phyloP scores from a whole-genome alignment of 331 rosid species.

The Malus hybrid region DNA sequence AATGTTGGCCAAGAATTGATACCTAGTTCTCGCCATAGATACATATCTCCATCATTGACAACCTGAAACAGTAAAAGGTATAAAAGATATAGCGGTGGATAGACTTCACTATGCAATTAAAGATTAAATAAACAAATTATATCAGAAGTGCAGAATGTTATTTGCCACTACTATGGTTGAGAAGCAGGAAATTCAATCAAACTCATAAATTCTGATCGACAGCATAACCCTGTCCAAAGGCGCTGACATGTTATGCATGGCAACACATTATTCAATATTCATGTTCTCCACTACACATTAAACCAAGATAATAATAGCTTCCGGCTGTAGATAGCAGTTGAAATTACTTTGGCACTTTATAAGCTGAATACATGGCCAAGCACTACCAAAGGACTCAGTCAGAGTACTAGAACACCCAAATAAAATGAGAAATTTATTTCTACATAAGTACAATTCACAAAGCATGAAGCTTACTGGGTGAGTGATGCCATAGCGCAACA shows the following conservation, averaged over 20 bases:
- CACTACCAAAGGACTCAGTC: neutral
- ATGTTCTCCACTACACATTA: too few relatives aligned
- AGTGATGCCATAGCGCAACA: constrained; percentile 80
- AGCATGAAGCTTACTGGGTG: constrained; percentile 69
- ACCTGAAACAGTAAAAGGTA: constrained; percentile 41
- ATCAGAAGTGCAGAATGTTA: too few relatives aligned
- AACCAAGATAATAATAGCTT: too few relatives aligned
- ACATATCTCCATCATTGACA: constrained; percentile 96
- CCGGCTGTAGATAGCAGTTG: neutral
- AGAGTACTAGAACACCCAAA: neutral
- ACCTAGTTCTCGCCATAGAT: constrained; percentile 84
- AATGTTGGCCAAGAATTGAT: constrained; percentile 97
- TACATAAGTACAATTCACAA: neutral
- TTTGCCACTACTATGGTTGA: too few relatives aligned
- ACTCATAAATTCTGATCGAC: too few relatives aligned
- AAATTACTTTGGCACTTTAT: neutral
- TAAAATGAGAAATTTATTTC: neutral
- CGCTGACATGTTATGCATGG: too few relatives aligned
- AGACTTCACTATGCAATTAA: neutral
- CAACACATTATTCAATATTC: too few relatives aligned
- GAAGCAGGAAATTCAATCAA: too few relatives aligned
- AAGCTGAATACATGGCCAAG: neutral
- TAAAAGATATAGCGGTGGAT: neutral
- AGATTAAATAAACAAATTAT: too few relatives aligned
- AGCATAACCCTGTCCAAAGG: too few relatives aligned